Conservation (phyloP, 2,329 filamentous ascomycete genomes). For the Stachybotrys chartarum region DNA sequence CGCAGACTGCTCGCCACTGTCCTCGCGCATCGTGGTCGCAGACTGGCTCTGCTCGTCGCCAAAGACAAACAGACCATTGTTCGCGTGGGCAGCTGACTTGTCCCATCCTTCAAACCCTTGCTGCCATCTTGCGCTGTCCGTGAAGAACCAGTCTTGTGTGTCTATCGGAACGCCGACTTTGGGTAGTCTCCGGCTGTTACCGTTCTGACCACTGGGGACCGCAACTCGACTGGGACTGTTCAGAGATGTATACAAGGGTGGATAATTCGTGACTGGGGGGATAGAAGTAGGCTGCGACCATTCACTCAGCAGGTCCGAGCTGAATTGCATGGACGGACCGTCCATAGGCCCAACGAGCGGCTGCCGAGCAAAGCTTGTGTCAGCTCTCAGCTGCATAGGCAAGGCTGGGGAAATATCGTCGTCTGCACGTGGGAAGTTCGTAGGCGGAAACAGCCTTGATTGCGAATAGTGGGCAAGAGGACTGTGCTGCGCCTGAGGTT, state of each 20-base stretch:
- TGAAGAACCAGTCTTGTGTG: slow-evolving; percentile 50
- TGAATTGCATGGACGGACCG: slow-evolving; percentile 11
- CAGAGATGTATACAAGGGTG: slow-evolving; percentile 11
- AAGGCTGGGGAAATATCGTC: not conserved
- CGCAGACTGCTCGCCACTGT: slow-evolving; percentile 13
- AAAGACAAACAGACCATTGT: slow-evolving; percentile 21
- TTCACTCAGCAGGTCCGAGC: slow-evolving; percentile 13
- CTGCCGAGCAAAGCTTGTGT: not conserved
- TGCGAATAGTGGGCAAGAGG: slow-evolving; percentile 25
- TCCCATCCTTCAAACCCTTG: slow-evolving; percentile 51
- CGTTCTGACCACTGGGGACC: slow-evolving; percentile 9
- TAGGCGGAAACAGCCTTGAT: slow-evolving; percentile 10
- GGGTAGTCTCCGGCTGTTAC: slow-evolving; percentile 9
- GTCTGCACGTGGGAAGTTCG: not conserved
- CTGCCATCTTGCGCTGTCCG: slow-evolving; percentile 50
- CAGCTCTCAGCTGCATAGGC: not conserved
- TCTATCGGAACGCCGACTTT: slow-evolving; percentile 31
- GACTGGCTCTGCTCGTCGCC: slow-evolving; percentile 11
- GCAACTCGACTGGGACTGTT: slow-evolving; percentile 8
- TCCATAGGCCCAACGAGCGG: slow-evolving; percentile 7
- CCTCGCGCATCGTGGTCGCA: slow-evolving; percentile 8
- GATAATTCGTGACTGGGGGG: slow-evolving; percentile 7
- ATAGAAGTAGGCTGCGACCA: slow-evolving; percentile 14
- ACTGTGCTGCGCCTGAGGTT: slow-evolving; percentile 22
- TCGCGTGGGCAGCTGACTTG: slow-evolving; percentile 19